Evolutionary conservation across 352 stramenopile genomes (phyloP).

Genomic region (Globisporangium barbulae): DNA sequence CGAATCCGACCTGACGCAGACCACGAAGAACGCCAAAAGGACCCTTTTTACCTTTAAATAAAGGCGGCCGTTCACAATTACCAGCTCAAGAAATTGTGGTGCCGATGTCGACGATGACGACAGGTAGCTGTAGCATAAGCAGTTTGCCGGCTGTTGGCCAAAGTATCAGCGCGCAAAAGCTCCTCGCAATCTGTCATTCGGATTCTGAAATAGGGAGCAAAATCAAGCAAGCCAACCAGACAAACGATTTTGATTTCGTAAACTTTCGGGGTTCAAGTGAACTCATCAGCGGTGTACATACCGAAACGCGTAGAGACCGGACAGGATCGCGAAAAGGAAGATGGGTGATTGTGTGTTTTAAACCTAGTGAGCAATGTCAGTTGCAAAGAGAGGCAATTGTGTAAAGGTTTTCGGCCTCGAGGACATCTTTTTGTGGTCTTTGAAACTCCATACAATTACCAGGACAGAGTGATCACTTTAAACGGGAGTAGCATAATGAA

Average conservation of each 20-base stretch:
- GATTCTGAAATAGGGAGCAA: background rate
- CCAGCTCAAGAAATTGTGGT: too few relatives aligned
- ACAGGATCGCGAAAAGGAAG: background rate
- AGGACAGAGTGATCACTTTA: background rate
- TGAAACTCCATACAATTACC: background rate
- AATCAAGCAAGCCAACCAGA: background rate
- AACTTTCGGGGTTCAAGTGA: background rate
- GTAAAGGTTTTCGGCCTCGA: background rate
- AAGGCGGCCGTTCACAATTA: too few relatives aligned
- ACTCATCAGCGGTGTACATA: conserved; percentile 7
- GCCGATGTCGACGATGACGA: background rate
- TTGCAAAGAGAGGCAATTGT: background rate
- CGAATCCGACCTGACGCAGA: too few relatives aligned
- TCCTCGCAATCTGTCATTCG: background rate
- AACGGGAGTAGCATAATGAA: background rate
- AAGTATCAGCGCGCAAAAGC: background rate
- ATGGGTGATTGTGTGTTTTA: conserved; percentile 2
- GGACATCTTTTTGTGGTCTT: background rate
- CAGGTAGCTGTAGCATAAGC: background rate
- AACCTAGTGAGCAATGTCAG: background rate
- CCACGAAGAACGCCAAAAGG: too few relatives aligned
- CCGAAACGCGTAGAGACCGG: background rate
- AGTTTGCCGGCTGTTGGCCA: background rate
- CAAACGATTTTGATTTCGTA: background rate
- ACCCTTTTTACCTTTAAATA: too few relatives aligned